phyloP scores from a whole-genome alignment of 2,329 filamentous ascomycete genomes.

The Alternaria alternata region DNA sequence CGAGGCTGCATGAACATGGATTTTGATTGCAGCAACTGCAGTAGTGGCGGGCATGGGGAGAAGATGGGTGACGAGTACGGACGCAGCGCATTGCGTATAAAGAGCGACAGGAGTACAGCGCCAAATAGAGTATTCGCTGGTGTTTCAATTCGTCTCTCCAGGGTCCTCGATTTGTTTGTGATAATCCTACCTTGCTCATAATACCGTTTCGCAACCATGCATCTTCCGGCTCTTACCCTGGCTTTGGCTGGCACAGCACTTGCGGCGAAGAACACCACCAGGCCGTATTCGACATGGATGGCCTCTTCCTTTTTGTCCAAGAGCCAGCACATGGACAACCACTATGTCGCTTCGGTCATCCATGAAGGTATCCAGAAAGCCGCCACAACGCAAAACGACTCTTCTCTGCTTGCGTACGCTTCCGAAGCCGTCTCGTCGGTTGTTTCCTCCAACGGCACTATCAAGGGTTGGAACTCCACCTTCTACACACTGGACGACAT shows the following conservation, averaged over 20 bases:
- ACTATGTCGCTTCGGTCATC: constrained; percentile 58
- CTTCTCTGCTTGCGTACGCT: constrained; percentile 56
- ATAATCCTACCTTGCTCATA: constrained; percentile 18
- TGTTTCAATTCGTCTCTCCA: not conserved
- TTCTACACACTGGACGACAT: constrained; percentile 61
- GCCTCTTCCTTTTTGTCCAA: constrained; percentile 59
- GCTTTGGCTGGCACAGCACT: constrained; percentile 31
- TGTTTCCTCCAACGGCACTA: constrained; percentile 58
- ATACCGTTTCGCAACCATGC: constrained; percentile 29
- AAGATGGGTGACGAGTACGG: not conserved
- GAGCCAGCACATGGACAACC: constrained; percentile 50
- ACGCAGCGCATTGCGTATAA: constrained; percentile 15
- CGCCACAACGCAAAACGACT: constrained; percentile 55
- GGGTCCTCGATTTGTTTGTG: not conserved
- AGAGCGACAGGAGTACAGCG: not conserved
- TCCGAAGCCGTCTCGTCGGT: constrained; percentile 58
- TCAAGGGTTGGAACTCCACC: constrained; percentile 57
- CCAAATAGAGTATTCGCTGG: not conserved
- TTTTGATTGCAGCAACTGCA: constrained; percentile 21
- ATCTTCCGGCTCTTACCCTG: constrained; percentile 33
- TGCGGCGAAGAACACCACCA: constrained; percentile 33
- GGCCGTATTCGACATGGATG: constrained; percentile 53
- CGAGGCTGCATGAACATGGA: constrained; percentile 21
- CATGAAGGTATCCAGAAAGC: constrained; percentile 59
- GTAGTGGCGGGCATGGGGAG: constrained; percentile 7